Conservation (phyloP, 768 basidiomycete genomes). For the Pholiota conissans region DNA sequence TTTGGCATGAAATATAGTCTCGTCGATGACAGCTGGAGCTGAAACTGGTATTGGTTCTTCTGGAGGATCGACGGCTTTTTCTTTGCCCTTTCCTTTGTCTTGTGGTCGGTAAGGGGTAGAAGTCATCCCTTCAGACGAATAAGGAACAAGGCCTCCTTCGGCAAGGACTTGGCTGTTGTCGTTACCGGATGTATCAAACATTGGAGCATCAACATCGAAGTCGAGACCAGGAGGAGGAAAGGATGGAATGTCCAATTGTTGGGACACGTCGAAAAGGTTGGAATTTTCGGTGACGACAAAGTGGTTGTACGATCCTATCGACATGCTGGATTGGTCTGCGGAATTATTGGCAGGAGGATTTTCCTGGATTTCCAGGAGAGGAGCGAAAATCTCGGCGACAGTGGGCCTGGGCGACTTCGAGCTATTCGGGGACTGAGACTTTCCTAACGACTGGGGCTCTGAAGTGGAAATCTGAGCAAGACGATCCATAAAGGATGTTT, state of each 20-base stretch:
- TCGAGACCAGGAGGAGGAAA: slow-evolving; percentile 46
- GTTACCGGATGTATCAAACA: slow-evolving; percentile 35
- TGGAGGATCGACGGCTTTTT: slow-evolving; percentile 17
- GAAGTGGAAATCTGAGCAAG: slow-evolving; percentile 27
- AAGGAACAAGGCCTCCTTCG: slow-evolving; percentile 14
- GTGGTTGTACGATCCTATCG: slow-evolving; percentile 31
- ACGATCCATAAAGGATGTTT: slow-evolving; percentile 30
- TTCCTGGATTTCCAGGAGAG: slow-evolving; percentile 26
- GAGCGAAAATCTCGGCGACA: slow-evolving; percentile 52
- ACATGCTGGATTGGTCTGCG: slow-evolving; percentile 21
- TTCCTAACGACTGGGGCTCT: slow-evolving; percentile 29
- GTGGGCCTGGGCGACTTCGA: slow-evolving; percentile 42
- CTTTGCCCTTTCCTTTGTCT: slow-evolving; percentile 42
- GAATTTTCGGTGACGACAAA: slow-evolving; percentile 39
- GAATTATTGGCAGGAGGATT: slow-evolving; percentile 11
- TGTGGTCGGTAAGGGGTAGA: slow-evolving; percentile 41
- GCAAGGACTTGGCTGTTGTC: slow-evolving; percentile 25
- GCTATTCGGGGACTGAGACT: slow-evolving; percentile 28
- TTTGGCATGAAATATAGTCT: slow-evolving; percentile 44
- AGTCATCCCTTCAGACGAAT: slow-evolving; percentile 32
- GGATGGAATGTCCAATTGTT: slow-evolving; percentile 49
- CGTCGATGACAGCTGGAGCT: slow-evolving; percentile 33
- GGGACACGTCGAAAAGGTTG: slow-evolving; percentile 60
- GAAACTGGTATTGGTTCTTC: slow-evolving; percentile 20
- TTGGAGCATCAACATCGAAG: slow-evolving; percentile 37